A percentile compares a stretch with the other conserved stretches of the same genome.
Evolutionary conservation across 345 rosid genomes (phyloP).

Genomic region (Salix udensis): DNA sequence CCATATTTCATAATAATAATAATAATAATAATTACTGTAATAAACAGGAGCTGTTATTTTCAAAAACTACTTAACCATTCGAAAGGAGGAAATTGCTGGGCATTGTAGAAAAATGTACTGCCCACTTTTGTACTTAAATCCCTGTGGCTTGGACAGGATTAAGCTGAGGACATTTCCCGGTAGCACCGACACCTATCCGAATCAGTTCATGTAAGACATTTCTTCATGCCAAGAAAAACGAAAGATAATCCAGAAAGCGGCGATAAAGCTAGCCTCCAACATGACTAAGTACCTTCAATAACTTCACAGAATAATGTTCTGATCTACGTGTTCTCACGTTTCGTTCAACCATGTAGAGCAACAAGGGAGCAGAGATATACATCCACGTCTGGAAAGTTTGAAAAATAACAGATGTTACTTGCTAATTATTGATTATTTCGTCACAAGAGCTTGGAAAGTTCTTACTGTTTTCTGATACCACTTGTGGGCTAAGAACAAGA

Average conservation of each 20-base stretch:
- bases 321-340: slow-evolving; percentile 74
- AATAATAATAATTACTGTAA: not conserved
- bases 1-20: not conserved
- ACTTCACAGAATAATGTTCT: slow-evolving; percentile 61
- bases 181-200: slow-evolving; percentile 64
- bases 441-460: slow-evolving; percentile 8
- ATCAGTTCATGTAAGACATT: slow-evolving; percentile 14
- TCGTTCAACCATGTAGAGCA: slow-evolving; percentile 76
- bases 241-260: not conserved
- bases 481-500: slow-evolving; percentile 54
- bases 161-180: slow-evolving; percentile 88
- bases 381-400: slow-evolving; percentile 79
- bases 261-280: not conserved
- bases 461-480: slow-evolving; percentile 84
- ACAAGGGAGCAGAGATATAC: slow-evolving; percentile 70
- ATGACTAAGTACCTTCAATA: slow-evolving; percentile 49
- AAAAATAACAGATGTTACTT: not conserved
- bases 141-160: slow-evolving; percentile 80
- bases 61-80: slow-evolving; percentile 60
- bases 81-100: slow-evolving; percentile 70
- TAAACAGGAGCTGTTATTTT: not conserved
- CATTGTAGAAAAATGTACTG: slow-evolving; percentile 92
- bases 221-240: not conserved
- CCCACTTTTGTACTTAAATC: slow-evolving; percentile 89
- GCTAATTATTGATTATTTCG: not conserved